Base-by-base conservation (phyloP, 768 basidiomycete genomes). In the Rhizopogon rudus region DNA sequence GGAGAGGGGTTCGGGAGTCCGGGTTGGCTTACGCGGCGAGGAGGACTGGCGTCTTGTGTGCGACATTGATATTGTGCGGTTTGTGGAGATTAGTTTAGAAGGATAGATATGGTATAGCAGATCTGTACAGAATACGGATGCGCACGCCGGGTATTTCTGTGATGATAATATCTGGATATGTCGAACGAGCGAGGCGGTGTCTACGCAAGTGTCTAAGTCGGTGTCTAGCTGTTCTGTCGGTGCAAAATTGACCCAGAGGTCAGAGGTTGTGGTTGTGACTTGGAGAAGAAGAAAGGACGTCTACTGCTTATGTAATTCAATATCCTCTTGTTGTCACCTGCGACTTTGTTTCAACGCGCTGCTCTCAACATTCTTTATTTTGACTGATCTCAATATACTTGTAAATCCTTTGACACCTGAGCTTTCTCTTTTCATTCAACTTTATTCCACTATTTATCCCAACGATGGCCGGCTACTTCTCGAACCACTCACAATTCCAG, bases 401-500 rank as follows among this genome's bases (percentile, higher is more conserved):
- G 12, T 37, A 37, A 13, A 1, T 37, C 46, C 5, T 22, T 49
- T 16, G 14, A 22, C 48, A 10, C 22, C 35, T 20, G 17, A 48
- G 12, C 7, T 33, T 33, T 48, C 17, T 33, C 37, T 48, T 35
- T 49, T 41, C 8, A 13, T 20, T 13, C 4, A 13, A 20, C 28
- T 60, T 61, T 66, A 69, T 70, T 64, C 22, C 43, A 57, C 57
- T 57, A 70, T 67, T 51, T 50, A 20, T 37, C 17, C 13, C 40
- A n/a, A 57, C 6, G 57, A 85, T 85, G 84, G 79, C 83, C 67
- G 81, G 79, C 71, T 91, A 89, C 76, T 91, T 90, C 73, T 91
- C 88, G 41, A 92, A 91, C 73, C 87, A 89, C 67, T 87, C 88
- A 46, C 78, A 83, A 58, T 58, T 76, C 25, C 78, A 78, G 61